A percentile compares a stretch with the other conserved stretches of the same genome.
Conservation (phyloP, 2,329 filamentous ascomycete genomes). For the Phaeosphaeria sp. region DNA sequence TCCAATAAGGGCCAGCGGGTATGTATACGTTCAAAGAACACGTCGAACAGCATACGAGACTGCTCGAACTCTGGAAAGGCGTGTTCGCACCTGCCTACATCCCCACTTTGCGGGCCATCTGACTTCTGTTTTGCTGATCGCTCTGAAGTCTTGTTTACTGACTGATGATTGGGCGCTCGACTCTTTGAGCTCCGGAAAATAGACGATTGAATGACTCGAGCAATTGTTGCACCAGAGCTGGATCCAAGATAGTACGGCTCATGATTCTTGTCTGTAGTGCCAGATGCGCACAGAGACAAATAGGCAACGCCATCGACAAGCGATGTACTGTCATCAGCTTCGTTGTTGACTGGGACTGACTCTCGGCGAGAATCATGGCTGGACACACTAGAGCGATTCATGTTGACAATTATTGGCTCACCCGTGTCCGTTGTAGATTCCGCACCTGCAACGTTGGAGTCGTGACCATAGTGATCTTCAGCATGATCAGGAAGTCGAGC, state of each 20-base stretch:
- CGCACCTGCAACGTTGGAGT: not conserved
- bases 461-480: conserved; percentile 27
- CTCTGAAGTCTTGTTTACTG: not conserved
- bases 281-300: conserved; percentile 34
- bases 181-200: conserved; percentile 23
- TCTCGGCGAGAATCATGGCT: conserved; percentile 9
- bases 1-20: conserved; percentile 36
- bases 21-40: conserved; percentile 35
- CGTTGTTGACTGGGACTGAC: conserved; percentile 17
- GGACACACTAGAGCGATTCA: not conserved
- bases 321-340: conserved; percentile 29
- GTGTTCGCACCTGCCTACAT: not conserved
- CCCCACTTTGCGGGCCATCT: not conserved
- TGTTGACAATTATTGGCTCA: not conserved
- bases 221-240: conserved; percentile 36
- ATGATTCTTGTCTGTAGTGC: conserved; percentile 27
- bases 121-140: not conserved
- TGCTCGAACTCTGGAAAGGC: conserved; percentile 20
- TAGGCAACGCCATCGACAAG: conserved; percentile 37
- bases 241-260: conserved; percentile 37
- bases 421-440: not conserved
- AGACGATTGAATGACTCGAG: conserved; percentile 33
- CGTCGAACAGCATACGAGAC: conserved; percentile 28
- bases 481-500: conserved; percentile 33
- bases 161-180: conserved; percentile 1